Conservation (phyloP, 306 rosid genomes). For the Luffa acutangula region DNA sequence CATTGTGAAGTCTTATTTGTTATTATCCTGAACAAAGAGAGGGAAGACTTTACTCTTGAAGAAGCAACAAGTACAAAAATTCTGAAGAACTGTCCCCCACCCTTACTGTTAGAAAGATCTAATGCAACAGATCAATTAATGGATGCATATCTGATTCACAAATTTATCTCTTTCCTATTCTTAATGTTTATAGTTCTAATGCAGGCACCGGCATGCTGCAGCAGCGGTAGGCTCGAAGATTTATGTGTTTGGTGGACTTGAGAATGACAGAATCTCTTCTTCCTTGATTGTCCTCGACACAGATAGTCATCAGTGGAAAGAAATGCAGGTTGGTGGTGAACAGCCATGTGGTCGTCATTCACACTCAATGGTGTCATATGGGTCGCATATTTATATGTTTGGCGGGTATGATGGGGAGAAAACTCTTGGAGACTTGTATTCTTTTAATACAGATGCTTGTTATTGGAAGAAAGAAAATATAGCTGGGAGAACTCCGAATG, state of each 20-base stretch:
- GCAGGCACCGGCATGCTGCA: constrained; percentile 93
- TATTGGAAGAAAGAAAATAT: constrained; percentile 64
- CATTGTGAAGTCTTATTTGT: no score
- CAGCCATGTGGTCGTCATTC: constrained; percentile 81
- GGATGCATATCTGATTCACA: not conserved
- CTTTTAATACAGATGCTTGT: constrained; percentile 47
- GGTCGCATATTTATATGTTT: constrained; percentile 54
- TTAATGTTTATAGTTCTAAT: constrained; percentile 15
- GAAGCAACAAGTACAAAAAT: not conserved
- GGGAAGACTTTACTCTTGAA: no score
- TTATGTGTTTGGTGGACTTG: constrained; percentile 89
- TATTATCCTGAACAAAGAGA: no score
- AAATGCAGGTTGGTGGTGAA: constrained; percentile 45
- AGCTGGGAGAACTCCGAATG: constrained; percentile 62
- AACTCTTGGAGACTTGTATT: constrained; percentile 77
- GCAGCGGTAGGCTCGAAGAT: constrained; percentile 57
- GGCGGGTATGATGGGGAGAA: constrained; percentile 78
- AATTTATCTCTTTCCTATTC: not conserved
- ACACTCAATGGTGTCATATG: constrained; percentile 73
- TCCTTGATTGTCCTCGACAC: constrained; percentile 64
- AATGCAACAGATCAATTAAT: not conserved
- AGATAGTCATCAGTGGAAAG: constrained; percentile 46
- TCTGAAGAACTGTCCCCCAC: not conserved
- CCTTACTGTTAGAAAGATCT: not conserved
- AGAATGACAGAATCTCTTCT: constrained; percentile 49